Evolutionary conservation across 139 green algal genomes (phyloP).

Genomic region (Zygnema circumcarinatum): DNA sequence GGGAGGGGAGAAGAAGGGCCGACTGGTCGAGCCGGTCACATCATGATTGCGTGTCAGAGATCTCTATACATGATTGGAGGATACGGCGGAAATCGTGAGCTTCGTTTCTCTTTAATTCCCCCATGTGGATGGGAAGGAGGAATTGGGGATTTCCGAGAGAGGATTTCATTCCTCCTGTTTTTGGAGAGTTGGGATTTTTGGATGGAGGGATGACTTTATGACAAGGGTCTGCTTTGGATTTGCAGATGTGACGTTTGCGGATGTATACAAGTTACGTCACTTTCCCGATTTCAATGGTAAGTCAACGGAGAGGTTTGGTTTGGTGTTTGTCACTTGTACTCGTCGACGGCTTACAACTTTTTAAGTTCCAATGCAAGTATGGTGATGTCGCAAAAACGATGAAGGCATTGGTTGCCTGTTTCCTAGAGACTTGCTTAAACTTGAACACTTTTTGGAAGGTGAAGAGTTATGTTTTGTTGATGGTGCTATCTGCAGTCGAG

Average conservation of each 20-base stretch:
- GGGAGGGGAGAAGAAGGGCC: not conserved
- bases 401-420: too few species aligned
- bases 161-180: not conserved
- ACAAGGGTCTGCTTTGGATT: too few species aligned
- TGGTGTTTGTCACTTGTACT: conserved; percentile 4
- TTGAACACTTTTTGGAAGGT: too few species aligned
- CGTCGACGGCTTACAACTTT: not conserved
- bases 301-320: not conserved
- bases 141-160: not conserved
- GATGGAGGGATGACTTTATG: too few species aligned
- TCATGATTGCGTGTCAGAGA: not conserved
- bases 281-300: not conserved
- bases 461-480: too few species aligned
- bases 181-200: not conserved
- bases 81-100: conserved; percentile 11
- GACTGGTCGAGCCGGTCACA: conserved; percentile 1
- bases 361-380: conserved; percentile 7
- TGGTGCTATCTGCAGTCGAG: too few species aligned
- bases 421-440: too few species aligned
- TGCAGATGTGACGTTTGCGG: conserved; percentile 1
- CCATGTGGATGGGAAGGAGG: not conserved
- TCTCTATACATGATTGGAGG: conserved; percentile 24
- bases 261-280: not conserved
- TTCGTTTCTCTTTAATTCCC: not conserved
- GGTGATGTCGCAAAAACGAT: too few species aligned